A percentile compares a stretch with the other conserved stretches of the same genome.
phyloP scores from a whole-genome alignment of 2,329 filamentous ascomycete species.

The Gaeumannomyces sp. region DNA sequence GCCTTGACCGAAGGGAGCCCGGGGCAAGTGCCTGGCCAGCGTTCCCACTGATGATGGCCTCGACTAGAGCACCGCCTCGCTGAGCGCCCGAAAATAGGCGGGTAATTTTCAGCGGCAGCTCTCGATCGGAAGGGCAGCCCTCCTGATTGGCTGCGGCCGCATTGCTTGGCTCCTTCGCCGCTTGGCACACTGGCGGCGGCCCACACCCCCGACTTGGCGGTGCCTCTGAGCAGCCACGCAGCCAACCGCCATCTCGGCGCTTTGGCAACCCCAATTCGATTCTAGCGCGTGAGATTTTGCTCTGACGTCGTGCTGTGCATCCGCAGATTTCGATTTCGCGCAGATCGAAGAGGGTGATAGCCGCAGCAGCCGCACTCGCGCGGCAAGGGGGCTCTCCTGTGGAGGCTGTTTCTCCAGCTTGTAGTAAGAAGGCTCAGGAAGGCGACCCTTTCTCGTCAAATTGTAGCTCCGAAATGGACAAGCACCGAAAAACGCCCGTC shows the following conservation, averaged over 20 bases:
- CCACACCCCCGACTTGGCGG: neutral
- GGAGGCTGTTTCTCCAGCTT: neutral
- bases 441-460: too few relatives aligned
- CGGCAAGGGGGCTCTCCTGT: neutral
- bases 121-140: too few relatives aligned
- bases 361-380: neutral
- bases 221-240: neutral
- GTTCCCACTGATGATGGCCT: too few relatives aligned
- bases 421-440: neutral
- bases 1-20: too few relatives aligned
- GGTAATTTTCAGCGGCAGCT: neutral
- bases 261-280: too few relatives aligned
- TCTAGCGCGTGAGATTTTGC: too few relatives aligned
- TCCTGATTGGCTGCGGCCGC: neutral
- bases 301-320: too few relatives aligned
- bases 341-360: neutral
- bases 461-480: too few relatives aligned
- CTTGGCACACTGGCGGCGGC: neutral
- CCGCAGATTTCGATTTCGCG: too few relatives aligned
- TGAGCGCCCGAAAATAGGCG: neutral
- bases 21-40: too few relatives aligned
- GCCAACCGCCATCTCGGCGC: too few relatives aligned
- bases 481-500: neutral
- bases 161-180: too few relatives aligned
- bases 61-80: neutral